Percentiles rank a stretch among this genome's conserved stretches.
Evolutionary conservation across 1,139 yeast species (phyloP).

Genomic region (Hyphopichia burtonii): DNA sequence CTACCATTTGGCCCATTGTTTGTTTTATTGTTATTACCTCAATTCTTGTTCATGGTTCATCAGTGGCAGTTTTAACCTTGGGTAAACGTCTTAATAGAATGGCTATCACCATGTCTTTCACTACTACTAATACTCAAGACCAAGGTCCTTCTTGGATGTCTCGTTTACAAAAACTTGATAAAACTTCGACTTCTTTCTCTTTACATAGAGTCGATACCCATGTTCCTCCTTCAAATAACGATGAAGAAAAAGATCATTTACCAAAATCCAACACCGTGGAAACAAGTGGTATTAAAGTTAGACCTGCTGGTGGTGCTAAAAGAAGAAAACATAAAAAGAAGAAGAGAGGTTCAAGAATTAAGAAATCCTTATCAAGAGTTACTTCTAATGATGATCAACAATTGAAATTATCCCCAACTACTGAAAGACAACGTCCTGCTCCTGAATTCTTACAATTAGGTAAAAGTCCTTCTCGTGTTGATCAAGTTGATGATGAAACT

Average conservation of each 20-base stretch:
- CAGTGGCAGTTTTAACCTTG: conserved; percentile 88
- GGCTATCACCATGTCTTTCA: conserved; percentile 90
- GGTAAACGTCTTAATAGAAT: conserved; percentile 89
- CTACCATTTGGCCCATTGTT: conserved; percentile 86
- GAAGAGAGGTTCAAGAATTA: conserved; percentile 29
- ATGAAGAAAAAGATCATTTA: conserved; percentile 11
- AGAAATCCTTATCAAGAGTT: conserved; percentile 31
- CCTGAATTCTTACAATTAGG: conserved; percentile 46
- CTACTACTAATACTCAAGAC: conserved; percentile 64
- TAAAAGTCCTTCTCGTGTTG: conserved; percentile 17
- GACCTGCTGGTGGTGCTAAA: conserved; percentile 79
- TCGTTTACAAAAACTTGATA: conserved; percentile 78
- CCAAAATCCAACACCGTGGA: conserved; percentile 43
- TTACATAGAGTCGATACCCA: conserved; percentile 77
- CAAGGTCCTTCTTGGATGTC: conserved; percentile 75
- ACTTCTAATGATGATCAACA: conserved; percentile 23
- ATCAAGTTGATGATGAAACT: background rate
- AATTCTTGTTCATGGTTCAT: conserved; percentile 92
- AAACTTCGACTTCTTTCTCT: conserved; percentile 71
- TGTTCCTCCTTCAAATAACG: conserved; percentile 18
- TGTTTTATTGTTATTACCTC: conserved; percentile 84
- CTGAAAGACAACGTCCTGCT: conserved; percentile 33
- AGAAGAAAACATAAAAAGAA: conserved; percentile 42
- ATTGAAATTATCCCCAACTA: conserved; percentile 7
- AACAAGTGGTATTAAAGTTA: conserved; percentile 67